phyloP scores from a whole-genome alignment of 2,329 filamentous ascomycete genomes.

The Fusarium sp. region DNA sequence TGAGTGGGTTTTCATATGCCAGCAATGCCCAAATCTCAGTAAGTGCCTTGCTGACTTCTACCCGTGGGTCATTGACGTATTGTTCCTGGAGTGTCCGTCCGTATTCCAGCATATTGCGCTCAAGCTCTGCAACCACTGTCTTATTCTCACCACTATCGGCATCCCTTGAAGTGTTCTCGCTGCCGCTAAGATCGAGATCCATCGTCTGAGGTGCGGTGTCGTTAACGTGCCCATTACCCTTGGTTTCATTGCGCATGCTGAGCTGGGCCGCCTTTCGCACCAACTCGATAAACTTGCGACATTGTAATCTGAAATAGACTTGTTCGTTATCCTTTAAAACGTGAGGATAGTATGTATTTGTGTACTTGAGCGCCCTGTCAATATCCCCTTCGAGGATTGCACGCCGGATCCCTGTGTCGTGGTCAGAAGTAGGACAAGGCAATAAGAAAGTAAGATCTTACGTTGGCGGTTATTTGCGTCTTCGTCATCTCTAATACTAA shows the following conservation, averaged over 20 bases:
- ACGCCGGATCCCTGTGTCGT: constrained; percentile 76
- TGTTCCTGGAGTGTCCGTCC: constrained; percentile 81
- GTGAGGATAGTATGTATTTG: constrained; percentile 78
- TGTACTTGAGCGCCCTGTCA: constrained; percentile 86
- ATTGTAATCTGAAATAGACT: constrained; percentile 87
- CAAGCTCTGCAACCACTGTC: constrained; percentile 57
- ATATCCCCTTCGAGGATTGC: constrained; percentile 93
- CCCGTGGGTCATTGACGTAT: constrained; percentile 75
- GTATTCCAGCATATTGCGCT: constrained; percentile 78
- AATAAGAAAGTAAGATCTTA: constrained; percentile 53
- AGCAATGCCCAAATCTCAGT: constrained; percentile 88
- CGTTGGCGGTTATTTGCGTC: constrained; percentile 89
- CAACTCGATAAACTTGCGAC: constrained; percentile 96
- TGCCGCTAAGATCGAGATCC: constrained; percentile 64
- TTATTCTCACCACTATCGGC: constrained; percentile 57
- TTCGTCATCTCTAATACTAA: constrained; percentile 80
- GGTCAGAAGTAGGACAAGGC: constrained; percentile 22
- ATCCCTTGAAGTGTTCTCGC: constrained; percentile 54
- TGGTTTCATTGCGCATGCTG: constrained; percentile 57
- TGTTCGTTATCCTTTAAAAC: constrained; percentile 83
- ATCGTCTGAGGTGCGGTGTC: constrained; percentile 58
- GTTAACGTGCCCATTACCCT: constrained; percentile 53
- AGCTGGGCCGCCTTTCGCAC: constrained; percentile 78
- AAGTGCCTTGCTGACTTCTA: constrained; percentile 77
- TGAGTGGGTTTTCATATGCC: constrained; percentile 83